Evolutionary conservation across 257 asterid species (phyloP).

Genomic region (Linderniella brevidens): DNA sequence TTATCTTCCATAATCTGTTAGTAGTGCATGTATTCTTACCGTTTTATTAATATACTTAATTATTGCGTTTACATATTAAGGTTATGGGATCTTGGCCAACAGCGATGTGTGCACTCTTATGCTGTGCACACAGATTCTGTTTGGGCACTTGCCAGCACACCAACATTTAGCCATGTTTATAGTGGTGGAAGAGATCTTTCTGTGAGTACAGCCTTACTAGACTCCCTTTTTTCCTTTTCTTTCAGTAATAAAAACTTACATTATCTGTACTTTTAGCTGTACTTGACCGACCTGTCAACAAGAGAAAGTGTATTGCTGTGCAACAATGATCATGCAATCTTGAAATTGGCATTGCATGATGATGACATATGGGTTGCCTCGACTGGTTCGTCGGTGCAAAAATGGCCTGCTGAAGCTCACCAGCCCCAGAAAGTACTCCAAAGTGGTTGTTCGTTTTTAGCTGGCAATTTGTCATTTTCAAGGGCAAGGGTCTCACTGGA

Average conservation of each 20-base stretch:
- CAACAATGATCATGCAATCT: slow-evolving; percentile 66
- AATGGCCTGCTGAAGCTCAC: slow-evolving; percentile 80
- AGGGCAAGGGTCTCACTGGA: slow-evolving; percentile 86
- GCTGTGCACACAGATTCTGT: slow-evolving; percentile 99
- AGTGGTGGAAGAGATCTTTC: slow-evolving; percentile 98
- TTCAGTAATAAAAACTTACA: slow-evolving; percentile 5
- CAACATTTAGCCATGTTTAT: slow-evolving; percentile 84
- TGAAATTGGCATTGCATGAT: slow-evolving; percentile 65
- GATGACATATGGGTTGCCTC: slow-evolving; percentile 91
- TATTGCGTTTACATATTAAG: slow-evolving; percentile 14
- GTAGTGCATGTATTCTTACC: too few species aligned
- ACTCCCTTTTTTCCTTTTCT: slow-evolving; percentile 4
- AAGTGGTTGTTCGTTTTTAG: slow-evolving; percentile 89
- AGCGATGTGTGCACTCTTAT: slow-evolving; percentile 90
- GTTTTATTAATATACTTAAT: too few species aligned
- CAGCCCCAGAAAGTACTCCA: slow-evolving; percentile 72
- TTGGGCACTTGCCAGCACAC: slow-evolving; percentile 97
- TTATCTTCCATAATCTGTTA: too few species aligned
- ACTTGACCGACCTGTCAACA: slow-evolving; percentile 89
- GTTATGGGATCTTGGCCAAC: slow-evolving; percentile 98
- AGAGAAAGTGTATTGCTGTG: slow-evolving; percentile 86
- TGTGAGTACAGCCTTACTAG: slow-evolving; percentile 32
- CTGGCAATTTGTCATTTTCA: slow-evolving; percentile 94
- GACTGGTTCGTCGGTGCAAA: slow-evolving; percentile 84
- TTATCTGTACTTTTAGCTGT: slow-evolving; percentile 36